phyloP scores from a whole-genome alignment of 2,329 filamentous ascomycete genomes.

The Zymoseptoria pseudotritici region DNA sequence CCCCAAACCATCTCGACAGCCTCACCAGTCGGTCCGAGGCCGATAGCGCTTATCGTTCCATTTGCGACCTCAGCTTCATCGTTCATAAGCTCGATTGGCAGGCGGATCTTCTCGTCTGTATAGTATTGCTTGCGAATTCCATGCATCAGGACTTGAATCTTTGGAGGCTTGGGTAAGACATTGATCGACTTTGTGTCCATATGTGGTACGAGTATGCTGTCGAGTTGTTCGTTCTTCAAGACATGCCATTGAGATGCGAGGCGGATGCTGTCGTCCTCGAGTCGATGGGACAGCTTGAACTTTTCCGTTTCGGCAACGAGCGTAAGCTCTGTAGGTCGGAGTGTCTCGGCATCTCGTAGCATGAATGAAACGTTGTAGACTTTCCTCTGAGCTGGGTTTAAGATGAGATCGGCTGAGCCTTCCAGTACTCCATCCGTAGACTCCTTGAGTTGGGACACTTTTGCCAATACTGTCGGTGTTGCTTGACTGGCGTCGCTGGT shows the following conservation, averaged over 20 bases:
- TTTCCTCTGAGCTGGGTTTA: conserved; percentile 6
- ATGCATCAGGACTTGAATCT: conserved; percentile 67
- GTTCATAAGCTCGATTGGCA: conserved; percentile 68
- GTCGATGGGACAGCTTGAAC: conserved; percentile 61
- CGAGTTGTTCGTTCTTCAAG: conserved; percentile 8
- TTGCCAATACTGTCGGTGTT: neutral
- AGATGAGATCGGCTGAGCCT: conserved; percentile 7
- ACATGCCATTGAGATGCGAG: conserved; percentile 11
- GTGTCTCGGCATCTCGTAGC: conserved; percentile 74
- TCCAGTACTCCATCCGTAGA: conserved; percentile 9
- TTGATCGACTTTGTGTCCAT: conserved; percentile 52
- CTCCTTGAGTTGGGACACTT: conserved; percentile 6
- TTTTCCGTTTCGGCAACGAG: conserved; percentile 56
- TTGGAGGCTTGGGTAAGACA: conserved; percentile 82
- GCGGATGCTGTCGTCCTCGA: conserved; percentile 31
- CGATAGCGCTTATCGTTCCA: conserved; percentile 54
- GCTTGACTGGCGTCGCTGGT: neutral
- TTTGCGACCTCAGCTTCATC: conserved; percentile 73
- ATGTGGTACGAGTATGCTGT: conserved; percentile 24
- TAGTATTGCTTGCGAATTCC: conserved; percentile 68
- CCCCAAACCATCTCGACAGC: conserved; percentile 19
- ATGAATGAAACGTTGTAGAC: conserved; percentile 66
- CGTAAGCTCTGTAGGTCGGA: conserved; percentile 56
- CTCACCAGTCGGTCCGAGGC: conserved; percentile 27
- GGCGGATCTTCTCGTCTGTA: conserved; percentile 65